phyloP scores from a whole-genome alignment of 306 rosid species.

The Sphenostylis stenocarpa region DNA sequence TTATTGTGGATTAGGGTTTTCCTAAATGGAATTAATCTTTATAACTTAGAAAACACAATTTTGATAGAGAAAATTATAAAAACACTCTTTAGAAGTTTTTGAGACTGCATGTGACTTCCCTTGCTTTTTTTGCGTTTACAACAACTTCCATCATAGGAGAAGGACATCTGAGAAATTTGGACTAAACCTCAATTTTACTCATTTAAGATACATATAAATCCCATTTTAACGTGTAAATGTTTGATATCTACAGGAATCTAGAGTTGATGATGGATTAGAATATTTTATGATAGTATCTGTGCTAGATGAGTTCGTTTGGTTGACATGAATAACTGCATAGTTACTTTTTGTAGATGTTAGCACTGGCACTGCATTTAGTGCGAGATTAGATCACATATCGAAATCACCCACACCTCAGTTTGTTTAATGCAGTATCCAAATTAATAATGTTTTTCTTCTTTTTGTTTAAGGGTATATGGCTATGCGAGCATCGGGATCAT shows the following conservation, averaged over 20 bases:
- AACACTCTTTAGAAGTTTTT: not conserved
- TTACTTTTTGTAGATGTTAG: not conserved
- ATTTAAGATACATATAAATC: no score
- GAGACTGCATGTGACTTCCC: not conserved
- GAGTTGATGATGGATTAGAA: not conserved
- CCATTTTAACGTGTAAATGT: not conserved
- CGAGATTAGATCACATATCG: not conserved
- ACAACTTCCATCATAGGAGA: not conserved
- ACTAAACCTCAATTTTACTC: no score
- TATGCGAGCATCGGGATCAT: slow-evolving; percentile 79
- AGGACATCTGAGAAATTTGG: not conserved
- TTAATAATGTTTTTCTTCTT: not conserved
- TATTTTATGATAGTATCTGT: slow-evolving; percentile 10
- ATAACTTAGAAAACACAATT: not conserved
- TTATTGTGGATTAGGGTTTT: not conserved
- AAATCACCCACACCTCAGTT: not conserved
- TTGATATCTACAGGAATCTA: not conserved
- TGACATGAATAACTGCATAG: not conserved
- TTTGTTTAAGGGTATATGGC: slow-evolving; percentile 84
- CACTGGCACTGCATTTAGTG: not conserved
- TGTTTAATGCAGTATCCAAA: not conserved
- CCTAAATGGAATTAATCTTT: not conserved
- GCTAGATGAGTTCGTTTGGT: slow-evolving; percentile 19
- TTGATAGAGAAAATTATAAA: not conserved
- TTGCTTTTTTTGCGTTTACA: not conserved